A percentile compares a stretch with the other conserved stretches of the same genome.
Conservation (phyloP, 805 yeast species). For the Zygotorulaspora danielsina region DNA sequence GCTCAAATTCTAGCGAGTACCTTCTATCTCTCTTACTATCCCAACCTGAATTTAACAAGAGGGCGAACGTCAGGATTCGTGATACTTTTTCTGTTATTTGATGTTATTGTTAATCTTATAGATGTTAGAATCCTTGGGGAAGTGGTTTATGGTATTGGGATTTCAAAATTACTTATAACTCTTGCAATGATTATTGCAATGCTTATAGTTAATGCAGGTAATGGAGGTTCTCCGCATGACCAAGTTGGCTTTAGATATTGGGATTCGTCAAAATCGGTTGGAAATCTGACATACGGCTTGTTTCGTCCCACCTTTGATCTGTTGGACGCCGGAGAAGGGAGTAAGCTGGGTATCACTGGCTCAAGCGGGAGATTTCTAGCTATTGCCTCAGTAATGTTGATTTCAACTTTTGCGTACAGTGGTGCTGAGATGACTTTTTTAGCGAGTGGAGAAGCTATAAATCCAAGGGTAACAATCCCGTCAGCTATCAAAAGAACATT, state of each 20-base stretch:
- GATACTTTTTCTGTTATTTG: slow-evolving; percentile 48
- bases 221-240: slow-evolving; percentile 23
- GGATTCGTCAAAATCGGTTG: slow-evolving; percentile 44
- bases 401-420: slow-evolving; percentile 70
- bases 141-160: slow-evolving; percentile 58
- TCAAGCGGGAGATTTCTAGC: slow-evolving; percentile 57
- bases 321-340: slow-evolving; percentile 54
- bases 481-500: slow-evolving; percentile 72
- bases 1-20: slow-evolving; percentile 63
- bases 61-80: slow-evolving; percentile 61
- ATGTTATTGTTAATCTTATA: slow-evolving; percentile 51
- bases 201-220: slow-evolving; percentile 58
- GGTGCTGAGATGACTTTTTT: slow-evolving; percentile 81
- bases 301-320: slow-evolving; percentile 71
- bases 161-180: slow-evolving; percentile 52
- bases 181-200: slow-evolving; percentile 55
- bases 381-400: slow-evolving; percentile 54
- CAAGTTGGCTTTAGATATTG: slow-evolving; percentile 68
- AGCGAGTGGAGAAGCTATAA: slow-evolving; percentile 82
- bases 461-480: slow-evolving; percentile 73
- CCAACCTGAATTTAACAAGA: slow-evolving; percentile 47
- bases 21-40: slow-evolving; percentile 60
- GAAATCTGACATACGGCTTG: slow-evolving; percentile 55
- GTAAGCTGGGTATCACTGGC: slow-evolving; percentile 56
- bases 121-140: slow-evolving; percentile 75